Percentiles rank a stretch among this genome's conserved stretches.
Conservation (phyloP, 192 early-diverging fungal genomes). For the Gaertneriomyces semiglobifer region DNA sequence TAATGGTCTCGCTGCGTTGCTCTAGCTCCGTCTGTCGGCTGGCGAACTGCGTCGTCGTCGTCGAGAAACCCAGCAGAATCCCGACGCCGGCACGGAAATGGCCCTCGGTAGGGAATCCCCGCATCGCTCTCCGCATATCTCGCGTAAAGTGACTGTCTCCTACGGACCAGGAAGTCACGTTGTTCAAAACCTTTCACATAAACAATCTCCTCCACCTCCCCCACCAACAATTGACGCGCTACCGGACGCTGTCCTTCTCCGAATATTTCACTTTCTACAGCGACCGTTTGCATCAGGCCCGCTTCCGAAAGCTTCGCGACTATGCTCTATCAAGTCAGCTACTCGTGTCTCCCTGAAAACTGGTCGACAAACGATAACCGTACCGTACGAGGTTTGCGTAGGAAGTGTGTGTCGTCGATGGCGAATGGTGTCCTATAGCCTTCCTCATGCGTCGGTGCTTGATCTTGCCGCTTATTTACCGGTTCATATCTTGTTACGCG, state of each 20-base stretch:
- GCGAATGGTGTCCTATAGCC: slow-evolving; percentile 4
- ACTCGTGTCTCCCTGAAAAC: background rate
- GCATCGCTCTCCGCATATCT: too few relatives aligned
- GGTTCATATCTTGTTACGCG: slow-evolving; percentile 1
- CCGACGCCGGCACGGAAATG: too few relatives aligned
- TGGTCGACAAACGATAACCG: background rate
- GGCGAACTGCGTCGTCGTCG: too few relatives aligned
- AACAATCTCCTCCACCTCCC: too few relatives aligned
- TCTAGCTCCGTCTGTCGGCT: too few relatives aligned
- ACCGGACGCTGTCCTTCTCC: slow-evolving; percentile 5
- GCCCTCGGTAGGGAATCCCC: too few relatives aligned
- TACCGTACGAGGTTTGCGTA: background rate
- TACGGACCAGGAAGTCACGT: too few relatives aligned
- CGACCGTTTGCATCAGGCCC: background rate
- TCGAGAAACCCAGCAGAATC: too few relatives aligned
- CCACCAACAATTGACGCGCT: background rate
- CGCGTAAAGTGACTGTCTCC: too few relatives aligned
- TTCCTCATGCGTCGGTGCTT: slow-evolving; percentile 2
- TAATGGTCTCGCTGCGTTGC: too few relatives aligned
- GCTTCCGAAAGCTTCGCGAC: background rate
- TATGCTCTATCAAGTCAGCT: background rate
- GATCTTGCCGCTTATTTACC: slow-evolving; percentile 4
- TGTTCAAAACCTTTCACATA: too few relatives aligned
- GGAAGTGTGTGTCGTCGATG: background rate
- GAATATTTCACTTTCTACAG: background rate